These are phyloP conservation scores for Pneumocystis carinii DNA, from an alignment of 1,139 yeast species.

Conservation along the genomic window DNA sequence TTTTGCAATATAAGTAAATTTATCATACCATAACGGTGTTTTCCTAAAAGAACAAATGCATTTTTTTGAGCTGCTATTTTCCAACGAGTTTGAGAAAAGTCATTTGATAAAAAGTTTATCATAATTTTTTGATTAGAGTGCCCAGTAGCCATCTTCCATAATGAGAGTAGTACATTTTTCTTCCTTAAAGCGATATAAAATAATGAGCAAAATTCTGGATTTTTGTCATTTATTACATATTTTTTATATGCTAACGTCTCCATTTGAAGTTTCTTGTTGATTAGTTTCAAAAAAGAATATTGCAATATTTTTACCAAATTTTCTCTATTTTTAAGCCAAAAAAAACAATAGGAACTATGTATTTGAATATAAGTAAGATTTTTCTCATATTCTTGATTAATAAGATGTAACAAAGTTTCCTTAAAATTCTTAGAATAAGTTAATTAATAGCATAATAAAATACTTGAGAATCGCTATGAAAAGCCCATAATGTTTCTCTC, in stretches of 20 bases:
- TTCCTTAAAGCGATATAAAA: constrained; percentile 65
- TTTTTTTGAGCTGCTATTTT: constrained; percentile 76
- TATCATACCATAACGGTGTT: constrained; percentile 46
- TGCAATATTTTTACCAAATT: constrained; percentile 32
- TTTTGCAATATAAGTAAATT: background rate
- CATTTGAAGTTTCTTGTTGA: constrained; percentile 20
- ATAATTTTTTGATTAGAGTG: constrained; percentile 75
- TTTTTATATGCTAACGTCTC: constrained; percentile 53
- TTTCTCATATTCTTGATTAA: constrained; percentile 34
- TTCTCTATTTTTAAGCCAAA: constrained; percentile 48
- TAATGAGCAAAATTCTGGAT: constrained; percentile 61
- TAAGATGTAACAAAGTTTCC: constrained; percentile 43
- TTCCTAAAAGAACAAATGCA: constrained; percentile 79
- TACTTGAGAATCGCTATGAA: constrained; percentile 29
- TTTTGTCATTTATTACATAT: constrained; percentile 27
- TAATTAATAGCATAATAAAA: background rate
- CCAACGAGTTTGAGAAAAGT: constrained; percentile 65
- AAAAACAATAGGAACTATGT: constrained; percentile 47
- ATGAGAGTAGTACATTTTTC: constrained; percentile 58
- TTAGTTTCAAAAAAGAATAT: constrained; percentile 21
- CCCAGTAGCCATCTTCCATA: constrained; percentile 67
- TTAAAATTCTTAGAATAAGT: constrained; percentile 42
- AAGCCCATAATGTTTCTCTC: constrained; percentile 80
- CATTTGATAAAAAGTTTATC: constrained; percentile 58
- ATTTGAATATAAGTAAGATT: constrained; percentile 47